These are phyloP conservation scores for Pichia paraexigua DNA, from an alignment of 805 yeast genomes.

Conservation along the genomic window DNA sequence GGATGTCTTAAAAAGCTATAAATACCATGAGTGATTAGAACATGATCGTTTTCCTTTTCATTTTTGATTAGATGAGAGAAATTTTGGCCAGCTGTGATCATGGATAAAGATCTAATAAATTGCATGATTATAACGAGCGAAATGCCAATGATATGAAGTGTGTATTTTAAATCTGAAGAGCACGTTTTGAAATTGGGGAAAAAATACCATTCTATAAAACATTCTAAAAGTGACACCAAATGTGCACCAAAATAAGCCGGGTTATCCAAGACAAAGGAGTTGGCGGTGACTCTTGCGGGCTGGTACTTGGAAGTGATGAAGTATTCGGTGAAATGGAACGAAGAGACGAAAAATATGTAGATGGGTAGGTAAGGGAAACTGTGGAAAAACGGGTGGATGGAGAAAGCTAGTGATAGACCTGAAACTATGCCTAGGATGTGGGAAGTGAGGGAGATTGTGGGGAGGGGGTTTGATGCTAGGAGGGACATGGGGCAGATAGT, in stretches of 20 bases:
- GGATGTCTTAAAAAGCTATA: slow-evolving; percentile 75
- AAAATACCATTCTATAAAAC: slow-evolving; percentile 33
- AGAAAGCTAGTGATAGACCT: slow-evolving; percentile 32
- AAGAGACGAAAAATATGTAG: slow-evolving; percentile 44
- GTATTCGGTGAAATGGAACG: slow-evolving; percentile 80
- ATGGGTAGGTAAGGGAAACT: slow-evolving; percentile 28
- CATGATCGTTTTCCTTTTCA: slow-evolving; percentile 46
- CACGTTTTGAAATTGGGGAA: slow-evolving; percentile 33
- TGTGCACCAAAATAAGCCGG: slow-evolving; percentile 61
- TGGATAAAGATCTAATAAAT: slow-evolving; percentile 58
- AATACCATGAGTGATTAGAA: slow-evolving; percentile 64
- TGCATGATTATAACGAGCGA: slow-evolving; percentile 54
- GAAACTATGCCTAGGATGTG: slow-evolving; percentile 34
- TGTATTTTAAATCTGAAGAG: neutral
- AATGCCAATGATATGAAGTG: slow-evolving; percentile 38
- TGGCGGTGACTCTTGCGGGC: slow-evolving; percentile 53
- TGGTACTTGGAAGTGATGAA: slow-evolving; percentile 72
- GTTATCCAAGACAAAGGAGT: slow-evolving; percentile 62
- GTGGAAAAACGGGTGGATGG: slow-evolving; percentile 16
- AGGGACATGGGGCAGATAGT: neutral
- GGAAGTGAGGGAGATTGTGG: slow-evolving; percentile 38
- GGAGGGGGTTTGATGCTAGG: slow-evolving; percentile 30
- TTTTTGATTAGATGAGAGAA: slow-evolving; percentile 75
- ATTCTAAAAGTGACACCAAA: slow-evolving; percentile 43
- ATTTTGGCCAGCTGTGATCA: slow-evolving; percentile 81